Base-by-base conservation (phyloP, 2,329 filamentous ascomycete genomes). In the Capronia americana region DNA sequence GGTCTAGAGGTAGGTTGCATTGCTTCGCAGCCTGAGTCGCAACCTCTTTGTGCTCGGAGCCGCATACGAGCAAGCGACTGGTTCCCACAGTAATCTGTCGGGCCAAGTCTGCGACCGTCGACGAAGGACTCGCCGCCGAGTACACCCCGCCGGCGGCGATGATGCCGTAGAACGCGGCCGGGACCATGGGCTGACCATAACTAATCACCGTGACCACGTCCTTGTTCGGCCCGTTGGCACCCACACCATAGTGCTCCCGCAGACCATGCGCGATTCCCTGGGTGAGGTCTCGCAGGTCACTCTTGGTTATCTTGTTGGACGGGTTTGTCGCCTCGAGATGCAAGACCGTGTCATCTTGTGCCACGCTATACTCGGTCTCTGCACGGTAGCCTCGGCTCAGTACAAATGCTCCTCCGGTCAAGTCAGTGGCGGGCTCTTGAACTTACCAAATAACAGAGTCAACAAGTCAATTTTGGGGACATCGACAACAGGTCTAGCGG, bases 141-240 rank as follows among this genome's bases (percentile, higher is more conserved):
- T 86, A 88, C 28, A 89, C 81, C 20, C 86, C 87, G 0, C 83
- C 86, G 1, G 86, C 85, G 3, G 84, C 86, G 54, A 89, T 79
- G 60, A 87, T 82, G 14, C 82, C 84, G 69, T 81, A 88, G 72
- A 86, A 85, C 1, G 86, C 69, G 12, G 82, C 78, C 0, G 85
- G 82, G 0, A 88, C 77, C 4, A 87, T 78, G 54, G 82, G 82
- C 69, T 88, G 84, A 1, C 87, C 87, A 0, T 83, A 82, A 0
- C 84, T 86, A 30, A 88, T 82, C 20, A 83, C 80, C 3, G 87
- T 83, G 14, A 88, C 83, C 4, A 88, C 82, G 69, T 87, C 84
- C 59, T 80, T 80, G 41, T 78, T 81, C 0, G 81, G 78, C 0
- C 85, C 84, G 12, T 78, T 64, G 2, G 73, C 74, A 12, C 87